A percentile compares a stretch with the other conserved stretches of the same genome.
phyloP scores from a whole-genome alignment of 192 early-diverging fungal species.

The Linderina pennispora region DNA sequence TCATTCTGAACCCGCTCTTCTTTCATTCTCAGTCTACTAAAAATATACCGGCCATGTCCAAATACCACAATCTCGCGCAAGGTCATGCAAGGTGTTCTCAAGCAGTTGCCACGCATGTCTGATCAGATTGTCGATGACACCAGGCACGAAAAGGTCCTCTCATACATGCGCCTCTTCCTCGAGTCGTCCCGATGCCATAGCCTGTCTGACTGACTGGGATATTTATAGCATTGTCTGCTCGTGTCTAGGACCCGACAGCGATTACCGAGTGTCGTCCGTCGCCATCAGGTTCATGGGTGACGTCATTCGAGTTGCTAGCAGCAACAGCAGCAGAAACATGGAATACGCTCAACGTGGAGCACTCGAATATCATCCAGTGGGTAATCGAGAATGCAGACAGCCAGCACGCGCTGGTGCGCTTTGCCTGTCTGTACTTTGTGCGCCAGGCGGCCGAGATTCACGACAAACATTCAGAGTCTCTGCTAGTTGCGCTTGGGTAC shows the following conservation, averaged over 20 bases:
- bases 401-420: constrained; percentile 29
- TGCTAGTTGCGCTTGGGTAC: constrained; percentile 12
- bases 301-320: neutral
- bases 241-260: constrained; percentile 18
- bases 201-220: constrained; percentile 18
- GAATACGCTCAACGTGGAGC: neutral
- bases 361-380: constrained; percentile 8
- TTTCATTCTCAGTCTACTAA: too few relatives aligned
- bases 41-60: too few relatives aligned
- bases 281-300: constrained; percentile 35
- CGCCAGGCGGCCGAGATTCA: constrained; percentile 8
- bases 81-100: constrained; percentile 47
- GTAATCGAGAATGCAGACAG: constrained; percentile 20
- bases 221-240: neutral
- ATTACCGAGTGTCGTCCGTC: constrained; percentile 29
- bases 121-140: constrained; percentile 69
- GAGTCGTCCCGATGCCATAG: neutral
- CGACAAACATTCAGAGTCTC: neutral
- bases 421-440: constrained; percentile 26
- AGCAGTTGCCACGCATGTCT: constrained; percentile 59
- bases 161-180: constrained; percentile 49
- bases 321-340: neutral
- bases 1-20: too few relatives aligned
- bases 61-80: constrained; percentile 31
- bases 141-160: constrained; percentile 68